Base-by-base conservation (phyloP, 2,329 filamentous ascomycete genomes). In the Mycosphaerella sp. region DNA sequence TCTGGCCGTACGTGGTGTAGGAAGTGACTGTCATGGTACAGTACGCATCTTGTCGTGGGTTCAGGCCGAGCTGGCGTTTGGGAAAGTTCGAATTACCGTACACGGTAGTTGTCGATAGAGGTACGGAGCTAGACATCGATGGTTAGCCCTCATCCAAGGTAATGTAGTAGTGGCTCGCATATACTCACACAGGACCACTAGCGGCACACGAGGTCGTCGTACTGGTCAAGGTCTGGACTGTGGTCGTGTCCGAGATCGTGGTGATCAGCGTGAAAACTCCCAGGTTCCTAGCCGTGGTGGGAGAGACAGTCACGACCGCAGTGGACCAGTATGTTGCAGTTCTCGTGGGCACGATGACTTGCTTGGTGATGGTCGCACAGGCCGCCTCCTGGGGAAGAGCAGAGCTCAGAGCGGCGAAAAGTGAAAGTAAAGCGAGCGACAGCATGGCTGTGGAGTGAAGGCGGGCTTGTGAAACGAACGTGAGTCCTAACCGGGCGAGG, bases 301-400 rank as follows among this genome's bases (percentile, higher is more conserved):
- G 56, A 35, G 51, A 42, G 6, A 59, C 54, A 8, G 63, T 64
- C 13, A 58, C 49, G 13, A 66, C 61, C 14, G 50, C 48, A 6
- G 62, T 65, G 14, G 56, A 58, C 2, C 48, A 50, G 54, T 63
- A 66, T 4, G 64, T 66, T 16, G 56, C 57, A n/a, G 64, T 66
- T 32, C 41, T 58, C 9, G 64, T 66, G 4, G 64, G 64, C 14
- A 63, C 49, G 14, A 65, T 61, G 36, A 62, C 57, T 42, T 62
- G 55, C 12, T 35, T 53, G 9, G 64, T 66, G 16, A 52, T 58
- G 10, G 64, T 66, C 9, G 50, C 52, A 50, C 64, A 66, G 25
- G 45, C 34, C 36, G 37, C 44, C 5, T 61, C 57, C 45, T 64
- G 62, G 12, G 64, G 63, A 17, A 64, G 52, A 42, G 62, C 64